Percentiles rank a stretch among this genome's conserved stretches.
Evolutionary conservation across 73 alveolate species (phyloP).

Genomic region (Uronychia setigera): DNA sequence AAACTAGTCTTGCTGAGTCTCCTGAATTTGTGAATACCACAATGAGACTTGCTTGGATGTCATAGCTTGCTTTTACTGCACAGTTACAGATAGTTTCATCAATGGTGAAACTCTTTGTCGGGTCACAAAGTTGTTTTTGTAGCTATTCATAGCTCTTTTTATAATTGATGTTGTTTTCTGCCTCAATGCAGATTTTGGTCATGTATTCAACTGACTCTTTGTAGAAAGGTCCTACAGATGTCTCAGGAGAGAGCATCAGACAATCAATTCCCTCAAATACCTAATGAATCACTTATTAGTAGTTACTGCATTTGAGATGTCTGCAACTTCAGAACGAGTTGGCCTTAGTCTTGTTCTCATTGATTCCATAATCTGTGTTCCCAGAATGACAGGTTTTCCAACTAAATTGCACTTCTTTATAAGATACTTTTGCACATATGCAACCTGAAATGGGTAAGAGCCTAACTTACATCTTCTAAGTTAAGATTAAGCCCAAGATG

Average conservation of each 20-base stretch:
- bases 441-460: neutral
- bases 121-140: neutral
- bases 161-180: slow-evolving; percentile 50
- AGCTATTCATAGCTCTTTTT: slow-evolving; percentile 26
- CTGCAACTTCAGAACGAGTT: slow-evolving; percentile 68
- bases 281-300: neutral
- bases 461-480: slow-evolving; percentile 38
- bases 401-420: slow-evolving; percentile 35
- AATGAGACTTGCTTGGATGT: slow-evolving; percentile 39
- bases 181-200: slow-evolving; percentile 50
- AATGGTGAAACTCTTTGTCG: slow-evolving; percentile 9
- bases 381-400: slow-evolving; percentile 63
- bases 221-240: slow-evolving; percentile 56
- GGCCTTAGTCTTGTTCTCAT: slow-evolving; percentile 66
- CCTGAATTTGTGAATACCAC: slow-evolving; percentile 52
- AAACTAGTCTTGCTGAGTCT: slow-evolving; percentile 25
- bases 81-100: slow-evolving; percentile 69
- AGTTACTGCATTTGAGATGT: slow-evolving; percentile 62
- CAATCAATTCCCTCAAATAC: slow-evolving; percentile 62
- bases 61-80: slow-evolving; percentile 75
- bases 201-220: slow-evolving; percentile 32
- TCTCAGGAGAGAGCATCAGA: slow-evolving; percentile 49
- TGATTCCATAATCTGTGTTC: slow-evolving; percentile 54
- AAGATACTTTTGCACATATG: slow-evolving; percentile 46
- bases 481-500: slow-evolving; percentile 35